Percentiles rank a stretch among this genome's conserved stretches.
Evolutionary conservation across 164 flowering plant species (phyloP).

Genomic region (Houttuynia cordata): DNA sequence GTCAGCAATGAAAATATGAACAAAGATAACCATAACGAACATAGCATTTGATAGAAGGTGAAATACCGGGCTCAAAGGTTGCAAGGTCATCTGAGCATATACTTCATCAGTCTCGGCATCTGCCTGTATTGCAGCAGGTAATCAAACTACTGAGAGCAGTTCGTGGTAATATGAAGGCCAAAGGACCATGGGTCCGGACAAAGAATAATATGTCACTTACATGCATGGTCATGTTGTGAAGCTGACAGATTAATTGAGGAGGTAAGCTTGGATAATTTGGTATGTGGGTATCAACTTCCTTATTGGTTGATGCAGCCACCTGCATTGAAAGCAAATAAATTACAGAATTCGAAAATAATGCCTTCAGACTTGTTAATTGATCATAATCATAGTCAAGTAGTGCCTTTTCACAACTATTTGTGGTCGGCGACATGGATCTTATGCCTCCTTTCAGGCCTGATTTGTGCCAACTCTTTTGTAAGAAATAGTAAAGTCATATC

Average conservation of each 20-base stretch:
- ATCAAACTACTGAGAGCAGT: constrained; percentile 3
- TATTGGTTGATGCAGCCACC: constrained; percentile 90
- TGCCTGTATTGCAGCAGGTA: constrained; percentile 44
- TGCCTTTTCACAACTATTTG: too few relatives aligned
- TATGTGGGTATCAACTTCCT: constrained; percentile 75
- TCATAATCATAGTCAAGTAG: too few relatives aligned
- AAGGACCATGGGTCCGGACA: background rate
- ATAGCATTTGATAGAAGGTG: background rate
- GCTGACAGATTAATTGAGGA: constrained; percentile 85
- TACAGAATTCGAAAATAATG: too few relatives aligned
- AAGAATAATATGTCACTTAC: constrained; percentile 26
- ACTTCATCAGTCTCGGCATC: constrained; percentile 91
- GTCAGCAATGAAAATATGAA: background rate
- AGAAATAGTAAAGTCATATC: too few relatives aligned
- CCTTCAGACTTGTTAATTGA: too few relatives aligned
- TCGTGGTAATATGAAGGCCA: background rate
- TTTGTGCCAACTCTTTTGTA: too few relatives aligned
- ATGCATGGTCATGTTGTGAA: constrained; percentile 93
- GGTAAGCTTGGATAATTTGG: constrained; percentile 87
- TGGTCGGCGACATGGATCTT: too few relatives aligned
- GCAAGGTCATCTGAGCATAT: constrained; percentile 94
- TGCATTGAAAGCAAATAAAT: constrained; percentile 7
- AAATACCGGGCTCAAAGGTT: constrained; percentile 70
- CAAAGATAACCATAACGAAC: background rate
- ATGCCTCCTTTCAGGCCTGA: too few relatives aligned